Conservation (phyloP, 1,284 basidiomycete species). For the Ustilago tritici region DNA sequence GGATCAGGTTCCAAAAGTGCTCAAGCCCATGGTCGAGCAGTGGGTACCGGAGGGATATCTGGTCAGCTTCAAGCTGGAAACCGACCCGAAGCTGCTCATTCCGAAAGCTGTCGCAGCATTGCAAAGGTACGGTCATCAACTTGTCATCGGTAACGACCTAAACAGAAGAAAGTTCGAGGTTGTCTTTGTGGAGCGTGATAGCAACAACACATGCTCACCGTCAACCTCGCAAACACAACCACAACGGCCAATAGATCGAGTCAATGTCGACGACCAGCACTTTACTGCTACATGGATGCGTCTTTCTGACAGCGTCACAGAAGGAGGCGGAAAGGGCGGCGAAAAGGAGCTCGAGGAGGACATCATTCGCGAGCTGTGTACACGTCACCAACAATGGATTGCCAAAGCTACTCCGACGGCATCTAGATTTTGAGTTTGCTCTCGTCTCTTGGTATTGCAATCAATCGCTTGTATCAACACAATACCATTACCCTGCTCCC, state of each 20-base stretch:
- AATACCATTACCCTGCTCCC: neutral
- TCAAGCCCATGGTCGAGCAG: slow-evolving; percentile 90
- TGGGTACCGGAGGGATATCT: slow-evolving; percentile 93
- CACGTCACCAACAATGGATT: slow-evolving; percentile 81
- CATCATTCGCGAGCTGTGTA: slow-evolving; percentile 82
- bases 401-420: slow-evolving; percentile 9
- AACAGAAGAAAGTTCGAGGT: slow-evolving; percentile 90
- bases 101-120: slow-evolving; percentile 90
- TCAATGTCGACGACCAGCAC: slow-evolving; percentile 48
- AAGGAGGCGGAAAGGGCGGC: slow-evolving; percentile 62
- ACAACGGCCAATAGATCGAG: neutral
- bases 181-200: slow-evolving; percentile 78
- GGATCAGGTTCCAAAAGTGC: slow-evolving; percentile 97
- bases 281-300: slow-evolving; percentile 81
- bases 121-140: slow-evolving; percentile 93
- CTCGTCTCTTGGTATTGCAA: neutral
- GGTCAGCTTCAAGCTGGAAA: slow-evolving; percentile 99
- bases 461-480: neutral
- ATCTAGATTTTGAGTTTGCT: slow-evolving; percentile 14
- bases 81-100: slow-evolving; percentile 83
- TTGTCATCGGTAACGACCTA: slow-evolving; percentile 95
- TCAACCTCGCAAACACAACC: neutral
- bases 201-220: neutral
- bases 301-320: slow-evolving; percentile 70
- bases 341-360: slow-evolving; percentile 85